Base-by-base conservation (phyloP, 345 rosid genomes). In the Stellera chamaejasme region DNA sequence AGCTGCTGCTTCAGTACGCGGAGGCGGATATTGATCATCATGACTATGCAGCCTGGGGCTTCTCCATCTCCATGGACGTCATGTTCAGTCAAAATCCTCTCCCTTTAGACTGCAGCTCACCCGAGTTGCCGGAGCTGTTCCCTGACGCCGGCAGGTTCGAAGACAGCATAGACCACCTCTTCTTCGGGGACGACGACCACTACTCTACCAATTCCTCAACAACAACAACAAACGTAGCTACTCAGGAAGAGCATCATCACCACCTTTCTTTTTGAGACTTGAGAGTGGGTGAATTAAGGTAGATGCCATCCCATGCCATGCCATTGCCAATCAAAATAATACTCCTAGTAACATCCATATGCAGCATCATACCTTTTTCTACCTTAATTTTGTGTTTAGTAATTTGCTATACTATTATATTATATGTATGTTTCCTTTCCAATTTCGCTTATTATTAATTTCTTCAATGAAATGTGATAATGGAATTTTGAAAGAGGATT, bases 151-250 rank as follows among this genome's bases (percentile, higher is more conserved):
- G 59, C 25, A 94, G 90, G 10, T 89, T 92, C 8, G 94, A 79
- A 60, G 96, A 92, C 11, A 72, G 86, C 74, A 84, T 92, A 44
- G 97, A 89, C 74, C 62, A 71, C 52, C 55, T 73, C 54, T 69
- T 88, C 43, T 92, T 92, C 39, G 94, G 75, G 2, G 36, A 49
- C 5, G 75, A 8, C 42, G 42, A 65, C n/a, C n/a, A n/a, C n/a
- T n/a, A n/a, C 27, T 56, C 66, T 44, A 71, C 78, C 45, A 69
- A 79, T 56, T 61, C 73, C 13, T 62, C 77, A 39, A 56, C 76
- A 19, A 19, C 77, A 39, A 56, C 76, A 19, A 19, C 23, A 19
- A 19, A 19, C 23, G 23, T 19, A 19, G 1, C 23, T 19, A 19
- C 23, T 19, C 23, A 19, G 0, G 1, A 19, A 19, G 23, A 19